Base-by-base conservation (phyloP, 2,329 filamentous ascomycete species). In the Colletotrichum plurivorum region DNA sequence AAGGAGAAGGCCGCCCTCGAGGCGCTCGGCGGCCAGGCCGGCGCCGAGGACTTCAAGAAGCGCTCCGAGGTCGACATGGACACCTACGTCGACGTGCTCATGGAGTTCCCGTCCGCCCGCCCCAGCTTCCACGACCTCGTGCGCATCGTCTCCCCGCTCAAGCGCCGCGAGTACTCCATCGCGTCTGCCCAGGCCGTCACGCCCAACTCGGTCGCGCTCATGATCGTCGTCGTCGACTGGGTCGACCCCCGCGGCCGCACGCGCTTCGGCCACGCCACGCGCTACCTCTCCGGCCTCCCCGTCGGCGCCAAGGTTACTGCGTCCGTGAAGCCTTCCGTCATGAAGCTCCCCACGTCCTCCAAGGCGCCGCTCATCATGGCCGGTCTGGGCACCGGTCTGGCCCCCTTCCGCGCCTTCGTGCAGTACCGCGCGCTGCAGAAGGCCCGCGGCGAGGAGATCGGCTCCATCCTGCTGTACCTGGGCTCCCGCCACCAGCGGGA, bases 381-480 rank as follows among this genome's bases (percentile, higher is more conserved):
- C 10, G 96, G 96, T 80, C 92, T 98, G n/a, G 96, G 96, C 72
- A 99, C 96, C 0, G 96, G 96, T 78, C 91, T 99, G 22, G 96
- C 96, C 1, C 96, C 96, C n/a, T 99, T 99, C 94, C 94, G 96
- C 73, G 96, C 96, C 69, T 99, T 99, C 78, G 93, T 98, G 54
- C 96, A 99, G 84, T 96, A 99, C 84, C 95, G 96, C 67, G 96
- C 96, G 57, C 94, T 97, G 90, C 95, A 99, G 80, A 97, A 97
- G 85, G 92, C 94, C n/a, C 94, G 97, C 80, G 96, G 96, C 81
- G 95, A 97, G 85, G 91, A 96, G 67, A 97, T 99, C 74, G 96
- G 96, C 62, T 86, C 94, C 51, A 96, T 98, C 71, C 89, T 99
- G 61, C 85, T 99, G 69, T 99, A 98, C 87, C 95, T 99, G 85